phyloP scores from a whole-genome alignment of 2,329 filamentous ascomycete species.

The Alternaria brassicae region DNA sequence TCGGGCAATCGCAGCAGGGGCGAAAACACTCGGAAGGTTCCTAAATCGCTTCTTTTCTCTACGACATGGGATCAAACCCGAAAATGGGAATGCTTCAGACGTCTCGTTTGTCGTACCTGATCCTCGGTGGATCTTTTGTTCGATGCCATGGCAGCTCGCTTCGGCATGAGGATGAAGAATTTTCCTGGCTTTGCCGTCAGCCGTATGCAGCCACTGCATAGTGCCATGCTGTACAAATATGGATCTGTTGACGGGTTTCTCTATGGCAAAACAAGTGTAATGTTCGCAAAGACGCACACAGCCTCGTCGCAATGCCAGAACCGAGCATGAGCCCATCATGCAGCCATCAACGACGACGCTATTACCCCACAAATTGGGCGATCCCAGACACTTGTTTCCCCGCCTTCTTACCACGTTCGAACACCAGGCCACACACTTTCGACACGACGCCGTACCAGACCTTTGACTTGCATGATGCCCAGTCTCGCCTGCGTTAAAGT shows the following conservation, averaged over 20 bases:
- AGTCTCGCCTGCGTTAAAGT: constrained; percentile 30
- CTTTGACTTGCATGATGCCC: constrained; percentile 49
- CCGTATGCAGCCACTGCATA: constrained; percentile 23
- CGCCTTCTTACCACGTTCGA: constrained; percentile 47
- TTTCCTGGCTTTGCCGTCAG: constrained; percentile 28
- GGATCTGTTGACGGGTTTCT: constrained; percentile 17
- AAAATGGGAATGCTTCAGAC: constrained; percentile 25
- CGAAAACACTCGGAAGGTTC: constrained; percentile 32
- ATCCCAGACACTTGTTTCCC: constrained; percentile 39
- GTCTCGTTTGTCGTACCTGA: constrained; percentile 43
- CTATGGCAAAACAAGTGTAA: constrained; percentile 20
- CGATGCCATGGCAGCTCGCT: constrained; percentile 25
- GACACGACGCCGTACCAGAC: constrained; percentile 25
- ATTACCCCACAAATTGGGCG: constrained; percentile 51
- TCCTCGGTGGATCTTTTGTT: constrained; percentile 28
- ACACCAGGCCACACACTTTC: constrained; percentile 30
- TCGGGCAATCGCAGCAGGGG: constrained; percentile 30
- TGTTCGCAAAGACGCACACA: constrained; percentile 28
- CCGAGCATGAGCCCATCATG: constrained; percentile 34
- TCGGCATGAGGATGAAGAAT: constrained; percentile 26
- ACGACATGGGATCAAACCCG: constrained; percentile 27
- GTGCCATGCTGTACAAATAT: constrained; percentile 1
- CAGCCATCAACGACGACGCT: constrained; percentile 30
- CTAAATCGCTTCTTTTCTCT: constrained; percentile 39
- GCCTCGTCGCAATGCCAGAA: constrained; percentile 34